These are phyloP conservation scores for Populus simonii DNA, from an alignment of 345 rosid genomes.

Conservation along the genomic window DNA sequence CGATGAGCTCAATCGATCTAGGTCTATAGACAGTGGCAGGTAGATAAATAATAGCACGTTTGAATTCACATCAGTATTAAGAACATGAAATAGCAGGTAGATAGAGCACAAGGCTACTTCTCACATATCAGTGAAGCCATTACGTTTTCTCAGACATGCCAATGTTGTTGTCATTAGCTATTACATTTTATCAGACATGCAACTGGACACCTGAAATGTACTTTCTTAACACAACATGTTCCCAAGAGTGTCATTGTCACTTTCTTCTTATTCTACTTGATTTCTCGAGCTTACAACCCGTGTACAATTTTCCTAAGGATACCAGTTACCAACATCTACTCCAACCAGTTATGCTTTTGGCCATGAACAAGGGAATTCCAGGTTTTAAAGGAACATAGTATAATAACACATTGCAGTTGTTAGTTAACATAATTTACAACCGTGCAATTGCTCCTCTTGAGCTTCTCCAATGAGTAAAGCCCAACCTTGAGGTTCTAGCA, in stretches of 20 bases:
- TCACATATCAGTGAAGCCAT: not conserved
- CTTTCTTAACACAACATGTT: not conserved
- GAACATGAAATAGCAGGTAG: no score
- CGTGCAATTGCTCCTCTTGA: not conserved
- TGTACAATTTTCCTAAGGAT: not conserved
- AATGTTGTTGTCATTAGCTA: not conserved
- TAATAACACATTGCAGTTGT: not conserved
- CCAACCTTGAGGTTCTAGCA: not conserved
- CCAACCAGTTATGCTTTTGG: not conserved
- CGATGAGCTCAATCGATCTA: slow-evolving; percentile 48
- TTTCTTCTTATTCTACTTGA: no score
- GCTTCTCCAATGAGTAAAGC: not conserved
- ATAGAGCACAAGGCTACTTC: no score
- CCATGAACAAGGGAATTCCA: not conserved
- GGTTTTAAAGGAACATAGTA: not conserved
- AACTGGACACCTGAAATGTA: not conserved
- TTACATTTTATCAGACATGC: not conserved
- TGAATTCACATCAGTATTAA: not conserved
- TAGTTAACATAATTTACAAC: not conserved
- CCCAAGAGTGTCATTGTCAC: not conserved
- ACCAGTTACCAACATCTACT: not conserved
- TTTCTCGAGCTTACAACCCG: not conserved
- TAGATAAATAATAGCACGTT: slow-evolving; percentile 5
- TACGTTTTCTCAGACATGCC: not conserved
- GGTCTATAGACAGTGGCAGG: slow-evolving; percentile 32